Evolutionary conservation across 73 alveolate genomes (phyloP), one percentile per base, ranked within the genome.

Genomic region (Blepharisma stoltei): DNA sequence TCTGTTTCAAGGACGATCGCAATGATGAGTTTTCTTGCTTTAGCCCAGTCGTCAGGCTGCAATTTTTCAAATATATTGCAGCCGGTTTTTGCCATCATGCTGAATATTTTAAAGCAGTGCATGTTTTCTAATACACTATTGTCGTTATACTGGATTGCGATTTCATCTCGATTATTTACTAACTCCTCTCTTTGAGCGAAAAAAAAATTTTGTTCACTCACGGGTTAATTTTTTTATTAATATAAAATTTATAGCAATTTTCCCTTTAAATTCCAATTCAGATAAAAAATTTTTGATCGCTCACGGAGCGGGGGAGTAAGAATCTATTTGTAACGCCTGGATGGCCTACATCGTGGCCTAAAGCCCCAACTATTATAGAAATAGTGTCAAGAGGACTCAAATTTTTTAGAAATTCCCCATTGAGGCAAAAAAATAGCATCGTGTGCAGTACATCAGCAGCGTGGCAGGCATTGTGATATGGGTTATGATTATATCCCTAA

Each of bases 261-360:
- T n/a, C n/a, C n/a, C n/a, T n/a, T n/a, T 14, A 49, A 49, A 49
- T 8, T 49, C 60, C 60, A 9, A 14, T 14, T 8, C 60, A 49
- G 60, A 8, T 49, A 14, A 49, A 8, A 9, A 14, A 49, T 8
- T 49, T 9, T 14, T 49, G 60, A 9, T 14, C 8, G n/a, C n/a
- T n/a, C n/a, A n/a, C n/a, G n/a, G n/a, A n/a, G n/a, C n/a, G n/a
- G n/a, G n/a, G n/a, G n/a, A n/a, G n/a, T n/a, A n/a, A 69, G 55
- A 75, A 75, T 14, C 54, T 14, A 55, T 75, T 75, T 4, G 65
- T 82, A 47, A 78, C 69, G 32, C 85, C 89, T 8, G 85, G 83
- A 55, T 82, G 89, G 20, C 88, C 89, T 27, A 79, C 27, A 78
- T 83, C 90, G 70, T 83, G 90, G n/a, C 88, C 80, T 6, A 76